Evolutionary conservation across 257 asterid genomes (phyloP).

Genomic region (Fraxinus americana): DNA sequence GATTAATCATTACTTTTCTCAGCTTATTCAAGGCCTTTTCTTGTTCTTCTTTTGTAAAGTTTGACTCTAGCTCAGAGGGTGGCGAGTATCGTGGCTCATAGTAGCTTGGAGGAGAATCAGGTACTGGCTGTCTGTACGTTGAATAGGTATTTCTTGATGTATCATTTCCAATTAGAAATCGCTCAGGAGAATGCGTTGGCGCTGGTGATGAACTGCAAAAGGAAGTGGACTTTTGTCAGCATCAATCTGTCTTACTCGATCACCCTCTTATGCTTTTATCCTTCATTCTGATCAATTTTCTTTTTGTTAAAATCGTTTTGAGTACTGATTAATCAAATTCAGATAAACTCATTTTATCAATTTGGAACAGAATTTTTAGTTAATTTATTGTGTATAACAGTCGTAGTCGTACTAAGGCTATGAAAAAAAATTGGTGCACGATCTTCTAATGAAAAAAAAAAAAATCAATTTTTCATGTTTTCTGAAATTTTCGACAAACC

Average conservation of each 20-base stretch:
- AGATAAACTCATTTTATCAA: neutral
- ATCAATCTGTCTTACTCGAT: neutral
- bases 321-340: no score
- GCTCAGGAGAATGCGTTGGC: constrained; percentile 27
- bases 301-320: no score
- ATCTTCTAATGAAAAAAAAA: no score
- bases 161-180: constrained; percentile 26
- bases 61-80: constrained; percentile 42
- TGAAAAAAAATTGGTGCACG: no score
- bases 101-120: constrained; percentile 23
- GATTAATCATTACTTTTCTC: constrained; percentile 71
- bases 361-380: neutral
- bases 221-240: neutral
- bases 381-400: no score
- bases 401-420: no score
- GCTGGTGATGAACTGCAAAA: constrained; percentile 45
- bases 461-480: no score
- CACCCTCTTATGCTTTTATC: no score
- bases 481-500: no score
- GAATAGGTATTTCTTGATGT: constrained; percentile 27
- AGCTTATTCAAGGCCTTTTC: constrained; percentile 51
- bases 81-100: constrained; percentile 21
- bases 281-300: neutral
- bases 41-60: constrained; percentile 56
- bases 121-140: constrained; percentile 16